Base-by-base conservation (phyloP, 805 yeast species). In the Pichia occidentalis region DNA sequence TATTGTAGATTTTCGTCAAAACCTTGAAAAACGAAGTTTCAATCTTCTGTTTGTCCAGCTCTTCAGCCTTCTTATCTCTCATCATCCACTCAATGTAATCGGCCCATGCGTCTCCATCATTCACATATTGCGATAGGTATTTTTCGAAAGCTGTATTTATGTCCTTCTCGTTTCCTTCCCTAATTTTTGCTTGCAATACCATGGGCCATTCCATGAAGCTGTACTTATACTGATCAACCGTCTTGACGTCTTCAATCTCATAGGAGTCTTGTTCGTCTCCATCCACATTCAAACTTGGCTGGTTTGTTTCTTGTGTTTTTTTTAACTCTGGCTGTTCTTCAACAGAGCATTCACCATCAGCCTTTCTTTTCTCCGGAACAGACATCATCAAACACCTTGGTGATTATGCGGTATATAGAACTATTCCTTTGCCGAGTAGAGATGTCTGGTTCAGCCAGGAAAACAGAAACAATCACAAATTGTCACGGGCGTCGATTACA, bases 31-130 rank as follows among this genome's bases (percentile, higher is more conserved):
- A 81, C 16, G 85, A 57, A 31, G 67, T 64, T 52, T 84, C 94
- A 13, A 79, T 92, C 32, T 46, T 42, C 24, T 71, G 68, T 52
- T 75, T 76, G 46, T 84, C 88, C 35, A 78, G 80, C 46, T 80
- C 65, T 33, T 68, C 70, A 41, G 80, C 56, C 53, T 80, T 85
- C 7, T 42, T 26, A 6, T 14, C 24, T 7, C 31, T 36, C 34
- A 47, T 34, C 31, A 45, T 30, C 48, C 71, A 73, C 37, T 75
- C 73, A 41, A 84, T 73, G 57, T 85, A 87, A 28, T 64, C 68
- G 24, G 77, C 67, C 95, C 96, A 90, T n/a, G 77, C 70, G 13
- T 69, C 66, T 1, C 81, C 81, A 48, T 80, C 77, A 38, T 70
- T 72, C 20, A 85, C 85, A 64, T 85, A 88, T 7, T 72, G 64